Base-by-base conservation (phyloP, 2,329 filamentous ascomycete genomes). In the Ophidiomyces ophidiicola region DNA sequence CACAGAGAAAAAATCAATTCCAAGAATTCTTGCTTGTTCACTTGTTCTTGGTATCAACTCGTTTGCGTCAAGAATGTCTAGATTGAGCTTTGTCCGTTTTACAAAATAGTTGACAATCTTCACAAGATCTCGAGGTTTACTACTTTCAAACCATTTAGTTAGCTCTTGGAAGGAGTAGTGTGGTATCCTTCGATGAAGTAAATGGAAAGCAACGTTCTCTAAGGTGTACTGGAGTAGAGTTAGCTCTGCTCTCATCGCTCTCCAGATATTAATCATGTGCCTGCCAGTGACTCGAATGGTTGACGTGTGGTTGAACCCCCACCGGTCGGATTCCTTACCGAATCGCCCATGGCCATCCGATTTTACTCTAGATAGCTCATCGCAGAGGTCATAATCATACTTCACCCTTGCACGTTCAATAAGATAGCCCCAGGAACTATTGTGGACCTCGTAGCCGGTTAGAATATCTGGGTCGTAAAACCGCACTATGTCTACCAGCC, bases 241-340 rank as follows among this genome's bases (percentile, higher is more conserved):
- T 19, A 98, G 63, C 60, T 94, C 88, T n/a, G 80, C 76, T 42
- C 85, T 75, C 87, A 98, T 94, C 0, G 87, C 86, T 50, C 88
- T 75, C 86, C 90, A 96, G 32, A 96, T 82, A 50, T 96, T 96
- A 64, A 98, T 87, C 70, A 93, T 85, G 55, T 96, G 88, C 45
- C 90, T 74, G 4, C 90, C 90, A 0, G 87, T 94, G n/a, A 98
- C 75, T 41, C 78, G 78, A 48, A 96, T 86, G 2, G 84, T 88
- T 2, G 86, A 94, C 0, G 87, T 92, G 39, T 87, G 86, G 46
- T 85, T 90, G 64, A 93, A 94, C 0, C 87, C 88, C 88, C 88
- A 96, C 47, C 76, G 73, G 57, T 94, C 87, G 35, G 76, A 77
- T 17, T 93, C 83, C 57, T 84, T 93, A 14, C 84, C 84, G 53